Conservation (phyloP, 306 rosid genomes). For the Gleditsia sinensis region DNA sequence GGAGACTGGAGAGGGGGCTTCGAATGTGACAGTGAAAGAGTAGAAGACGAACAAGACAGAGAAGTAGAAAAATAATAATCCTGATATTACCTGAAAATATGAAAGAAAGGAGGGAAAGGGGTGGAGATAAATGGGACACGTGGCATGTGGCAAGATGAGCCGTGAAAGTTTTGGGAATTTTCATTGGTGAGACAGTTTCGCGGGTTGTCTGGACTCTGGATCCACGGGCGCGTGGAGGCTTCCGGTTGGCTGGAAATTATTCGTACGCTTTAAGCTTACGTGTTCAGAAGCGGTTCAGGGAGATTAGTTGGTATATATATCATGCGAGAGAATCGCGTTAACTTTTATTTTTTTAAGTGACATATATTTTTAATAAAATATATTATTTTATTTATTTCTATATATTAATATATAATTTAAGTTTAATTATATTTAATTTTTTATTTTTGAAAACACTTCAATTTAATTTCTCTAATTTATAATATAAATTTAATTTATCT, state of each 20-base stretch:
- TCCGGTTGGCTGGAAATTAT: slow-evolving; percentile 12
- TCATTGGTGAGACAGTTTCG: slow-evolving; percentile 47
- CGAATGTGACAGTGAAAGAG: neutral
- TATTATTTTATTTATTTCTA: too few relatives aligned
- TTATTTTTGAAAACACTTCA: too few relatives aligned
- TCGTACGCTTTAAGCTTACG: slow-evolving; percentile 41
- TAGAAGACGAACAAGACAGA: neutral
- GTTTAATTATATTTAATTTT: too few relatives aligned
- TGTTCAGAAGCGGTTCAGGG: neutral
- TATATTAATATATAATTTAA: too few relatives aligned
- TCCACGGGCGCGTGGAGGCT: neutral
- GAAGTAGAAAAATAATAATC: slow-evolving; percentile 19
- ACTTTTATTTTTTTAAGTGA: too few relatives aligned
- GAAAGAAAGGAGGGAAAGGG: slow-evolving; percentile 32
- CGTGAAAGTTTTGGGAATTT: slow-evolving; percentile 2
- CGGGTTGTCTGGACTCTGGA: slow-evolving; percentile 40
- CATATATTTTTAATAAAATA: too few relatives aligned
- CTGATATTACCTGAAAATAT: slow-evolving; percentile 14
- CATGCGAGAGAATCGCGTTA: too few relatives aligned
- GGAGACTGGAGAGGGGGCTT: neutral
- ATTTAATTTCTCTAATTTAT: too few relatives aligned
- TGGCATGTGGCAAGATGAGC: slow-evolving; percentile 56
- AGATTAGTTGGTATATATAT: too few relatives aligned
- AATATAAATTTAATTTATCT: too few relatives aligned
- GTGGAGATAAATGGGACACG: slow-evolving; percentile 65